Evolutionary conservation across 176 grass and related monocot species (phyloP).

Genomic region (Raddia guianensis): DNA sequence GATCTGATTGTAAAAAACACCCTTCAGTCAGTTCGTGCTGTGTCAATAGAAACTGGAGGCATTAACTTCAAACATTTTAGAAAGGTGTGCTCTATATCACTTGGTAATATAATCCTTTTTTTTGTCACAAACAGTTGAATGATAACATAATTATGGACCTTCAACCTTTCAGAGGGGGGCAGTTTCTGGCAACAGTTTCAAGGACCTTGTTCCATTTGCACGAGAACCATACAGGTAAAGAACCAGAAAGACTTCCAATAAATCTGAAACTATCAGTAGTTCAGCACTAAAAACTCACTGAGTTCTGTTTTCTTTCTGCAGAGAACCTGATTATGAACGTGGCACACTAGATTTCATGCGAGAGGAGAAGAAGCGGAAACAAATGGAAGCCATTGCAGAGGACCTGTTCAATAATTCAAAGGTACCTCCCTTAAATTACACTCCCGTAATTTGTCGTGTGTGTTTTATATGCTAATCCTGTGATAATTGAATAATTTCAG

Average conservation of each 20-base stretch:
- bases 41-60: constrained; percentile 42
- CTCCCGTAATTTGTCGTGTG: not conserved
- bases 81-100: constrained; percentile 57
- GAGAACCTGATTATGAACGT: constrained; percentile 62
- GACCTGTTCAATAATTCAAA: constrained; percentile 90
- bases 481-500: constrained; percentile 55
- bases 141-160: not conserved
- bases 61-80: constrained; percentile 93
- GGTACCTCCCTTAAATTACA: constrained; percentile 37
- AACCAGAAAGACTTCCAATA: constrained; percentile 15
- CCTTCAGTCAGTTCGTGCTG: constrained; percentile 22
- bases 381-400: constrained; percentile 84
- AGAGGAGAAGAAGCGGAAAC: constrained; percentile 80
- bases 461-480: constrained; percentile 7
- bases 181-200: constrained; percentile 90
- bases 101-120: constrained; percentile 16
- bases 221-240: constrained; percentile 79
- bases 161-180: constrained; percentile 62
- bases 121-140: constrained; percentile 36
- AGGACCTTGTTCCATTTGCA: constrained; percentile 76
- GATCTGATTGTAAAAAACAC: constrained; percentile 63
- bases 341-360: constrained; percentile 60
- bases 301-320: constrained; percentile 38
- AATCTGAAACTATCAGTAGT: not conserved
- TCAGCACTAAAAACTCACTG: not conserved